Percentiles rank a stretch among this genome's conserved stretches.
These are phyloP conservation scores for Sphaerobolus stellatus DNA, from an alignment of 1,284 basidiomycete genomes.

Conservation along the genomic window DNA sequence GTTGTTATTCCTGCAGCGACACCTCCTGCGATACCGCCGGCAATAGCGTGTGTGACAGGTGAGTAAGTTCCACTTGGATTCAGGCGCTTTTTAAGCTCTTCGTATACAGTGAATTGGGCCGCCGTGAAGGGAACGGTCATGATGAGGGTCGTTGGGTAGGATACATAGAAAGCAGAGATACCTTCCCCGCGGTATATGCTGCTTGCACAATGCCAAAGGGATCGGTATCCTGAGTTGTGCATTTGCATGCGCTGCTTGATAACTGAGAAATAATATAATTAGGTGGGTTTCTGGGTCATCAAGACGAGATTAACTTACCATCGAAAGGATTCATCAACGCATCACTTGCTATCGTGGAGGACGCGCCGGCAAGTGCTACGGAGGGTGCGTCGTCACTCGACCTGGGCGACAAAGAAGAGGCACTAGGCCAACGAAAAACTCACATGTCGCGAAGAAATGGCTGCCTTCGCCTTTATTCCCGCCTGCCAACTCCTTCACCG, in stretches of 20 bases:
- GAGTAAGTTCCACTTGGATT: slow-evolving; percentile 90
- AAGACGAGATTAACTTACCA: slow-evolving; percentile 53
- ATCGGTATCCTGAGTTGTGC: slow-evolving; percentile 86
- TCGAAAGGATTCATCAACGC: slow-evolving; percentile 99
- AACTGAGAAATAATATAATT: slow-evolving; percentile 51
- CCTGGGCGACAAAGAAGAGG: not conserved
- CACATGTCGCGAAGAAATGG: slow-evolving; percentile 80
- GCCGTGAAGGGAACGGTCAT: slow-evolving; percentile 99
- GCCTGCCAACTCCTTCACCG: slow-evolving; percentile 90
- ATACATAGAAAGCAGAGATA: slow-evolving; percentile 92
- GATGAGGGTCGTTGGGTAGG: slow-evolving; percentile 95
- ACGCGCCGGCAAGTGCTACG: slow-evolving; percentile 87
- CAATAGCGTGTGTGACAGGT: slow-evolving; percentile 85
- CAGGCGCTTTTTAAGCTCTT: slow-evolving; percentile 84
- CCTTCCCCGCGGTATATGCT: slow-evolving; percentile 88
- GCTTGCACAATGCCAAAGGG: slow-evolving; percentile 78
- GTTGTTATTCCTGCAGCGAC: slow-evolving; percentile 96
- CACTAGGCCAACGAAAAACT: slow-evolving; percentile 30
- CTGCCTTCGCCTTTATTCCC: slow-evolving; percentile 76
- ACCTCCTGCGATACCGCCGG: slow-evolving; percentile 91
- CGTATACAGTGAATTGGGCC: slow-evolving; percentile 96
- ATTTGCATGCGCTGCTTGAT: slow-evolving; percentile 99
- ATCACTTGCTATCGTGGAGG: slow-evolving; percentile 93
- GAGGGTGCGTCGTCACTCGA: not conserved
- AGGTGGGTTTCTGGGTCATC: slow-evolving; percentile 6